These are phyloP conservation scores for Teunomyces atbi DNA, from an alignment of 805 yeast species.

Conservation along the genomic window DNA sequence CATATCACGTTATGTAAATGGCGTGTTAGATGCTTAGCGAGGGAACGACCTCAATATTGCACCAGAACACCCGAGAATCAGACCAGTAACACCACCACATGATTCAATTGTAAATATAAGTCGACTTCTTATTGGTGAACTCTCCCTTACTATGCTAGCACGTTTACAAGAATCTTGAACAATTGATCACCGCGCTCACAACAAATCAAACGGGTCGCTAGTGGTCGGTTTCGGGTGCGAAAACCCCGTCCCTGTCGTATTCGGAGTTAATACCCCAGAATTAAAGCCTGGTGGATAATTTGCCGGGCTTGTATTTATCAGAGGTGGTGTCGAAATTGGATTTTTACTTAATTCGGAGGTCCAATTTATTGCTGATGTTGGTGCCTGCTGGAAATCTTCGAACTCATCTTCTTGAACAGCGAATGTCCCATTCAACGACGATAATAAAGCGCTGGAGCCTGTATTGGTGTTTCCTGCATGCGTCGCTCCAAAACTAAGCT, in stretches of 20 bases:
- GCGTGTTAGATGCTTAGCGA: neutral
- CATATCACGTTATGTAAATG: conserved; percentile 1
- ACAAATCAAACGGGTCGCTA: conserved; percentile 15
- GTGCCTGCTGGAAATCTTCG: conserved; percentile 25
- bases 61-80: neutral
- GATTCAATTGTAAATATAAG: neutral
- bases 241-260: conserved; percentile 9
- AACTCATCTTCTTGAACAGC: conserved; percentile 25
- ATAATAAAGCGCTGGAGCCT: conserved; percentile 17
- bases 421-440: conserved; percentile 25
- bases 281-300: conserved; percentile 36
- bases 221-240: neutral
- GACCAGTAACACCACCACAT: conserved; percentile 1
- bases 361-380: conserved; percentile 15
- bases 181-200: conserved; percentile 6
- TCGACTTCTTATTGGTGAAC: neutral
- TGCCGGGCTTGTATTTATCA: neutral
- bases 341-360: conserved; percentile 8
- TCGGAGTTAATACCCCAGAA: conserved; percentile 27
- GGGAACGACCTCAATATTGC: neutral
- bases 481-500: conserved; percentile 26
- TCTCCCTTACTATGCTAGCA: neutral
- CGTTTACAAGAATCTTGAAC: neutral
- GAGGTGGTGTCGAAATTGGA: conserved; percentile 2
- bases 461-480: conserved; percentile 5